Base-by-base conservation (phyloP, 176 grass and related monocot genomes). In the Oryza meridionalis region DNA sequence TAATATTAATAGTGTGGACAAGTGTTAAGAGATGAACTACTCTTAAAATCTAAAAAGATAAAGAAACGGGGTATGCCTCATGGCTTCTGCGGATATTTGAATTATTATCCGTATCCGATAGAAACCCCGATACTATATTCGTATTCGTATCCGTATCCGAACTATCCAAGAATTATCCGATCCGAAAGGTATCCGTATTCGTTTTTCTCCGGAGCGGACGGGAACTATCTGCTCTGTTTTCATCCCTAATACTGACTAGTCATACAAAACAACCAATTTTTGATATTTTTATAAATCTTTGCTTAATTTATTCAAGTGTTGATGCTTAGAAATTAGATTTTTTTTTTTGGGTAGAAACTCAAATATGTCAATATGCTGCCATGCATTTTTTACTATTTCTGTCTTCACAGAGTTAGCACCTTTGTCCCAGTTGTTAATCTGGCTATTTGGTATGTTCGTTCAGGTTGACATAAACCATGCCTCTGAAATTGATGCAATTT, bases 381-480 rank as follows among this genome's bases (percentile, higher is more conserved):
- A 71, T 65, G 5, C 21, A 67, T 45, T 72, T n/a, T n/a, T 69
- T 70, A 81, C 68, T 68, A 27, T 38, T 78, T 89, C 37, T 64
- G 16, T 53, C 35, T 37, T 80, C 31, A 16, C 77, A 72, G 19
- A 21, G 10, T 67, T 73, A 69, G n/a, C 62, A 75, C 69, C 63
- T 64, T 64, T 85, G 27, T 63, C 27, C 82, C 40, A 53, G 7
- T 64, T 77, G 9, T 77, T 29, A 88, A 46, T 85, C 0, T 75
- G 3, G 45, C 69, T 75, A 31, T 89, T 69, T 55, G 6, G 9
- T 46, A 6, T 69, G 21, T 80, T 83, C 65, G 24, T 85, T 67
- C 81, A 94, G 92, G 94, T 97, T 68, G 90, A 97, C 49, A 64
- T 97, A 85, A 92, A 94, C 31, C 94, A 94, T 83, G 94, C 90